These are phyloP conservation scores for Russula sp. DNA, from an alignment of 768 basidiomycete species.

Conservation along the genomic window DNA sequence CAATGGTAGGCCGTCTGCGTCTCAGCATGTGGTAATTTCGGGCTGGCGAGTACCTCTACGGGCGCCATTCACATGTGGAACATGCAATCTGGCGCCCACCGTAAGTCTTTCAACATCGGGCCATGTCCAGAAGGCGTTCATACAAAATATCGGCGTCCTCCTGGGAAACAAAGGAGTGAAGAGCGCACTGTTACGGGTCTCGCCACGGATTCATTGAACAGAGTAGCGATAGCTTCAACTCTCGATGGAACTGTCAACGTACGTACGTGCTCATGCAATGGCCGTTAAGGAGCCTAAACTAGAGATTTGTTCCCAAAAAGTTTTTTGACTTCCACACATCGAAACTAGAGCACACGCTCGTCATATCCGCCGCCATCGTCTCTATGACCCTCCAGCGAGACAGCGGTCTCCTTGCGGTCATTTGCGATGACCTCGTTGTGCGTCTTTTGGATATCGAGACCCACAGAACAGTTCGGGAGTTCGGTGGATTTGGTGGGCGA, in stretches of 20 bases:
- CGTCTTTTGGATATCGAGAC: conserved; percentile 93
- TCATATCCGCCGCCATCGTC: conserved; percentile 64
- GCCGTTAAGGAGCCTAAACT: conserved; percentile 5
- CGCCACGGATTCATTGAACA: conserved; percentile 82
- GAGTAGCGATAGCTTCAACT: conserved; percentile 76
- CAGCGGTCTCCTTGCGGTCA: conserved; percentile 75
- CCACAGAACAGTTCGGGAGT: conserved; percentile 77
- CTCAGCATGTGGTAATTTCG: conserved; percentile 95
- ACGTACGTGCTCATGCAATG: conserved; percentile 51
- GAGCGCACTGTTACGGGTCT: conserved; percentile 73
- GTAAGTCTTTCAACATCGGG: conserved; percentile 73
- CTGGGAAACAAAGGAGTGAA: conserved; percentile 41
- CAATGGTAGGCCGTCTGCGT: conserved; percentile 70
- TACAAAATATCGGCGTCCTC: conserved; percentile 41
- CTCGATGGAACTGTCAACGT: conserved; percentile 89
- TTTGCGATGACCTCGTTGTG: conserved; percentile 84
- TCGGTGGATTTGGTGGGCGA: conserved; percentile 80
- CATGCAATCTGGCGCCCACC: conserved; percentile 88
- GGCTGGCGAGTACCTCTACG: conserved; percentile 76
- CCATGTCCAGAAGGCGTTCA: conserved; percentile 55
- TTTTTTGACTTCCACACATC: conserved; percentile 96
- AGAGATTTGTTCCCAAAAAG: conserved; percentile 41
- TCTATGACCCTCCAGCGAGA: conserved; percentile 79
- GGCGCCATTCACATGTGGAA: conserved; percentile 91
- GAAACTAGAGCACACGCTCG: conserved; percentile 62